Base-by-base conservation (phyloP, 2,329 filamentous ascomycete genomes). In the Hymenoscyphus salicellus region DNA sequence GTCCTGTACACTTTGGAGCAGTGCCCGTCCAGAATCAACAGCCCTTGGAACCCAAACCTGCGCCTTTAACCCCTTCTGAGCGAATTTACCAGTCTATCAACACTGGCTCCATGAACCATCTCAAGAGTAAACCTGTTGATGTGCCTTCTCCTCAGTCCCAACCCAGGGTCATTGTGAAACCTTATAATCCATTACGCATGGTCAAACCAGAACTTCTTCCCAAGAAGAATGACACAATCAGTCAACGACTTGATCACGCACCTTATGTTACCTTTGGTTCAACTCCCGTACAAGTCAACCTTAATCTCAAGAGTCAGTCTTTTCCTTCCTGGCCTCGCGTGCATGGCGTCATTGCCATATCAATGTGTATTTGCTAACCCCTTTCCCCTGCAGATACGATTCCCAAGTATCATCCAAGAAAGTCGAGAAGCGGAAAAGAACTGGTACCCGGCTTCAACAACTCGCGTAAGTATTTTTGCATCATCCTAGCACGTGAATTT, bases 401-500 rank as follows among this genome's bases (percentile, higher is more conserved):
- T 52, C 74, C 74, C 11, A 75, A 75, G 62, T 75, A 71, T 63
- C 69, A 73, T 43, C 72, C 72, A 20, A 68, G 74, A 55, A 75
- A 70, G 62, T 70, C 73, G 30, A 69, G 64, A 61, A 75, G 72
- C 62, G 74, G 73, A 49, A 71, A 69, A 61, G 71, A 72, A 26
- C 65, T 73, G 33, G 68, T 75, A 56, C 70, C 71, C 17, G 74
- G 73, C 6, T 68, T 73, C 43, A 69, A 71, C 38, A 43, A 70
- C 57, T 72, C 72, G 32, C 65, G 74, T 75, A 70, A 71, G 74
- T 70, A 14, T 60, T 23, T 41, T 16, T 14, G 4, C 6, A n/a
- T 61, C 36, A 38, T 26, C 16, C n/a, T 30, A 16, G n/a, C 6
- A 11, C n/a, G 26, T 8, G 30, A 26, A 32, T 65, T 60, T 33